Percentiles rank a stretch among this genome's conserved stretches.
Conservation (phyloP, 169 alveolate species). For the Plasmodium falciparum region DNA sequence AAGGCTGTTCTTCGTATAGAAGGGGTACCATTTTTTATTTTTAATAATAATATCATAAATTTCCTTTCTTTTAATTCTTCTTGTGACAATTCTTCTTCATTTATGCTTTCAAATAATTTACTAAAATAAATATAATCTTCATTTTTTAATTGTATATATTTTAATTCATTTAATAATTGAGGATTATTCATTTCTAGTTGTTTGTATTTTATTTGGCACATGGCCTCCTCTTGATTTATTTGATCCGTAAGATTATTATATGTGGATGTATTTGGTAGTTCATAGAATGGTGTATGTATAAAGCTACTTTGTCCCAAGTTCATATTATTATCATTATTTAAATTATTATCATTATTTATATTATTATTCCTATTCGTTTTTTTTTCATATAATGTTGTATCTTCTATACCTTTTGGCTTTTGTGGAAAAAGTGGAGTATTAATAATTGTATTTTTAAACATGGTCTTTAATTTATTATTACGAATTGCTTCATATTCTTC, state of each 20-base stretch:
- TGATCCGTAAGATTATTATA: not conserved
- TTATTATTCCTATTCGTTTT: not conserved
- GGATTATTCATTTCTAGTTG: slow-evolving; percentile 69
- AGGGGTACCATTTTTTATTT: slow-evolving; percentile 99
- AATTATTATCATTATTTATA: not conserved
- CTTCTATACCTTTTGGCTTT: slow-evolving; percentile 43
- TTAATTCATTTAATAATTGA: slow-evolving; percentile 72
- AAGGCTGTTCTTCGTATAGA: slow-evolving; percentile 97
- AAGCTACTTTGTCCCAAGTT: slow-evolving; percentile 32
- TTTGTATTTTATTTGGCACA: slow-evolving; percentile 55
- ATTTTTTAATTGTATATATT: slow-evolving; percentile 92
- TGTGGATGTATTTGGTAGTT: not conserved
- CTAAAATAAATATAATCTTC: slow-evolving; percentile 94
- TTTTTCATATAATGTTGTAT: not conserved
- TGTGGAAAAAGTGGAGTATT: slow-evolving; percentile 84
- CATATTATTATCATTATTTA: not conserved
- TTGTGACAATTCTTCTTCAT: slow-evolving; percentile 94
- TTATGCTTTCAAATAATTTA: slow-evolving; percentile 91
- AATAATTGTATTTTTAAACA: slow-evolving; percentile 58
- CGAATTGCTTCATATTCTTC: slow-evolving; percentile 89
- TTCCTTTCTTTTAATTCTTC: slow-evolving; percentile 97
- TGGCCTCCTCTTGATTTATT: slow-evolving; percentile 43
- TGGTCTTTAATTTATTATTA: slow-evolving; percentile 72
- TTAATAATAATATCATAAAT: slow-evolving; percentile 94
- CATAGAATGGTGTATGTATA: slow-evolving; percentile 57